phyloP scores from a whole-genome alignment of 139 green algal genomes.

The Micractinium sp. region DNA sequence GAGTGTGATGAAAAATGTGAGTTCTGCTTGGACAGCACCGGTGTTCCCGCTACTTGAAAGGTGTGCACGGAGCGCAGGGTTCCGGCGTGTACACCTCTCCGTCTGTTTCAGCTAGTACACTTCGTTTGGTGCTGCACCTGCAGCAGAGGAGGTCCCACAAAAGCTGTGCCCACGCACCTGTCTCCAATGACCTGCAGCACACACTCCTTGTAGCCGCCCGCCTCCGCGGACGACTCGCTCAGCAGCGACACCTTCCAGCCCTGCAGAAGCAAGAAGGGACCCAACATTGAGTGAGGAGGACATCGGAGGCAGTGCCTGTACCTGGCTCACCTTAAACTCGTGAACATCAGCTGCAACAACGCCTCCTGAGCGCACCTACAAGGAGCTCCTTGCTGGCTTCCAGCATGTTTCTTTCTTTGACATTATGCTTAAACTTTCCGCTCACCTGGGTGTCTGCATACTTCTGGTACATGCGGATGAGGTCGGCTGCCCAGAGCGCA shows the following conservation, averaged over 20 bases:
- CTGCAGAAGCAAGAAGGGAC: neutral
- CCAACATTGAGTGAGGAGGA: neutral
- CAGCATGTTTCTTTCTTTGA: too few species aligned
- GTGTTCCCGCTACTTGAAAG: neutral
- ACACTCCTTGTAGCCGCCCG: conserved; percentile 90
- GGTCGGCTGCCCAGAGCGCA: conserved; percentile 80
- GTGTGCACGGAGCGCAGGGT: neutral
- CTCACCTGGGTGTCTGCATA: conserved; percentile 50
- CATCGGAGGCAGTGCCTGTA: neutral
- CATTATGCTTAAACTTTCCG: too few species aligned
- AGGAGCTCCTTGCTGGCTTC: too few species aligned
- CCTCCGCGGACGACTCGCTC: conserved; percentile 75
- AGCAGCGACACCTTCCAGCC: conserved; percentile 84
- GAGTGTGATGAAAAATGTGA: too few species aligned
- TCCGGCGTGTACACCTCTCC: too few species aligned
- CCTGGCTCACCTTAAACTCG: neutral
- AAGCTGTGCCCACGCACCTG: conserved; percentile 2
- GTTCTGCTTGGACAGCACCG: too few species aligned
- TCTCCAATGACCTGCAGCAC: conserved; percentile 63
- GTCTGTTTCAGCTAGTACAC: too few species aligned
- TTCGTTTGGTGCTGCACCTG: neutral
- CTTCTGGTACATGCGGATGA: conserved; percentile 79
- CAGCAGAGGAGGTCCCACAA: neutral
- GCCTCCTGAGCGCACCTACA: too few species aligned
- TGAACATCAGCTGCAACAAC: neutral